A percentile compares a stretch with the other conserved stretches of the same genome.
Conservation (phyloP, 176 grass and related monocot species). For the Raddia guianensis region DNA sequence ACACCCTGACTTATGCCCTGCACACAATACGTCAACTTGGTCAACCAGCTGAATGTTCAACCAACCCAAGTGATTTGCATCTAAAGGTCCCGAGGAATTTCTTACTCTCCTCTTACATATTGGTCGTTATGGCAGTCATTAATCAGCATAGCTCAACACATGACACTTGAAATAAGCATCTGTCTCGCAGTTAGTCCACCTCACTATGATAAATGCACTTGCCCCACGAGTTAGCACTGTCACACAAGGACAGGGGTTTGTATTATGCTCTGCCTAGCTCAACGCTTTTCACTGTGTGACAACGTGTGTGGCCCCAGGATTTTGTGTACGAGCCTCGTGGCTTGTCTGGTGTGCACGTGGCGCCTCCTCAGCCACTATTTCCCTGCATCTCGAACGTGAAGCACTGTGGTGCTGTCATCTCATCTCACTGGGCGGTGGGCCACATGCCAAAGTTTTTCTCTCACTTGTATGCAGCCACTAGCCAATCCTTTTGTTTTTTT, state of each 20-base stretch:
- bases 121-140: too few species aligned
- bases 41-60: not conserved
- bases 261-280: not conserved
- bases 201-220: not conserved
- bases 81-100: too few species aligned
- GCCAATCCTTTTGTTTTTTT: not conserved
- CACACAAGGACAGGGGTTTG: not conserved
- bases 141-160: too few species aligned
- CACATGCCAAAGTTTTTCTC: not conserved
- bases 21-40: constrained; percentile 8
- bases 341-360: constrained; percentile 52
- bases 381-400: constrained; percentile 15
- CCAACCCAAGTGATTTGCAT: too few species aligned
- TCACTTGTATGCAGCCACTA: not conserved
- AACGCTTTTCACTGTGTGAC: constrained; percentile 28
- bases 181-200: too few species aligned
- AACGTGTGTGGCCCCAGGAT: constrained; percentile 41
- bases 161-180: too few species aligned
- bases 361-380: constrained; percentile 33
- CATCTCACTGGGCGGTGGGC: constrained; percentile 18
- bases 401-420: not conserved
- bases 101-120: too few species aligned
- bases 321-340: constrained; percentile 32
- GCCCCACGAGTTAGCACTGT: not conserved
- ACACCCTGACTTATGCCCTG: not conserved